Evolutionary conservation across 1,139 yeast species (phyloP).

Genomic region (Kurtzmaniella natalensis): DNA sequence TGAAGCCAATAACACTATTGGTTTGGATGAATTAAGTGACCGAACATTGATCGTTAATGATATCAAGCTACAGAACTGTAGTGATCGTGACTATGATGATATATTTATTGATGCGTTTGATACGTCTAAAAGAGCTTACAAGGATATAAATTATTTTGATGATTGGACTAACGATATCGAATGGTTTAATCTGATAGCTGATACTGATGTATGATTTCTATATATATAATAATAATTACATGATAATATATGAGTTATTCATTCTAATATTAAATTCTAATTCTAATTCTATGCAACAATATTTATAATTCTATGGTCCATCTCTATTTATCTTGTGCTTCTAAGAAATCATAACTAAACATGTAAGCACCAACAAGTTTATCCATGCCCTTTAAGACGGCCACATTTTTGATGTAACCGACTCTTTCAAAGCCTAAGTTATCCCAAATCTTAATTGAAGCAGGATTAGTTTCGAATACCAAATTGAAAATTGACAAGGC

Average conservation of each 20-base stretch:
- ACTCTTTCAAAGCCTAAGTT: slow-evolving; percentile 66
- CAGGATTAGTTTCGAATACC: slow-evolving; percentile 69
- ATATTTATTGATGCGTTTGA: too few relatives aligned
- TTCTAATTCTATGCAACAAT: neutral
- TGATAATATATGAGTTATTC: too few relatives aligned
- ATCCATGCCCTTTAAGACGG: slow-evolving; percentile 54
- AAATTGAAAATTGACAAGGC: slow-evolving; percentile 77
- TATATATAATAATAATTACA: too few relatives aligned
- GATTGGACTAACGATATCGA: slow-evolving; percentile 1
- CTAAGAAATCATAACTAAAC: slow-evolving; percentile 53
- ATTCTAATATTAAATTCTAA: too few relatives aligned
- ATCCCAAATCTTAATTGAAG: slow-evolving; percentile 73
- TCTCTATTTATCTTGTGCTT: neutral
- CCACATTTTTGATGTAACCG: slow-evolving; percentile 66
- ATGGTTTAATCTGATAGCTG: neutral
- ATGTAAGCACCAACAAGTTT: slow-evolving; percentile 64
- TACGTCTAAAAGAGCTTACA: too few relatives aligned
- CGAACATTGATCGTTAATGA: too few relatives aligned
- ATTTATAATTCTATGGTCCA: too few relatives aligned
- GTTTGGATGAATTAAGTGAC: too few relatives aligned
- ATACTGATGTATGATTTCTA: too few relatives aligned
- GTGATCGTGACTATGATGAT: too few relatives aligned
- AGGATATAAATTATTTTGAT: neutral
- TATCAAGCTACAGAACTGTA: too few relatives aligned
- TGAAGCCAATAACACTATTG: too few relatives aligned